Conservation (phyloP, 106 monocot species). For the Ottelia alismoides region DNA sequence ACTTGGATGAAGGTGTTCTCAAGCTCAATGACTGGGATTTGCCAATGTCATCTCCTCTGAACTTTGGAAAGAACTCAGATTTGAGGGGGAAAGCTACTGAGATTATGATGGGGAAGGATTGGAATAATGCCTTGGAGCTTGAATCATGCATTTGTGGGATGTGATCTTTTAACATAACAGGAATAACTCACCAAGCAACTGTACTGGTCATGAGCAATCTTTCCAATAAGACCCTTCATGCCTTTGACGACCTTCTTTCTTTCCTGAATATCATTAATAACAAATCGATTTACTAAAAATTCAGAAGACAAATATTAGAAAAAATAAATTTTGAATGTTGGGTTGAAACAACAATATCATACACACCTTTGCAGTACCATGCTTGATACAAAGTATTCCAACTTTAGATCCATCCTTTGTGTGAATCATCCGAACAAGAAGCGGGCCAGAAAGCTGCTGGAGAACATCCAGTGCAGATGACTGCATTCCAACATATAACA, state of each 20-base stretch:
- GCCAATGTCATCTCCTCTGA: too few species aligned
- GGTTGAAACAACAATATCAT: neutral
- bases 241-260: conserved; percentile 94
- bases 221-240: conserved; percentile 62
- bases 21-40: too few species aligned
- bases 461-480: conserved; percentile 37
- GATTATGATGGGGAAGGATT: too few species aligned
- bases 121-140: too few species aligned
- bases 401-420: conserved; percentile 79
- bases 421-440: conserved; percentile 67
- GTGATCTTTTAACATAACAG: too few species aligned
- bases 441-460: conserved; percentile 30
- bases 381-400: conserved; percentile 70
- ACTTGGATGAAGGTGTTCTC: too few species aligned
- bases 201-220: conserved; percentile 58
- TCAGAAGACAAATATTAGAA: neutral
- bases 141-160: too few species aligned
- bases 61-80: too few species aligned
- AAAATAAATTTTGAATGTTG: neutral
- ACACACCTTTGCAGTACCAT: conserved; percentile 74
- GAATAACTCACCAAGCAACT: conserved; percentile 79
- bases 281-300: neutral
- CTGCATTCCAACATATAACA: conserved; percentile 3
- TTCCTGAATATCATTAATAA: conserved; percentile 34
- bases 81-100: too few species aligned